Evolutionary conservation across 371 early-diverging fungal species (phyloP).

Genomic region (Saksenaea oblongispora): DNA sequence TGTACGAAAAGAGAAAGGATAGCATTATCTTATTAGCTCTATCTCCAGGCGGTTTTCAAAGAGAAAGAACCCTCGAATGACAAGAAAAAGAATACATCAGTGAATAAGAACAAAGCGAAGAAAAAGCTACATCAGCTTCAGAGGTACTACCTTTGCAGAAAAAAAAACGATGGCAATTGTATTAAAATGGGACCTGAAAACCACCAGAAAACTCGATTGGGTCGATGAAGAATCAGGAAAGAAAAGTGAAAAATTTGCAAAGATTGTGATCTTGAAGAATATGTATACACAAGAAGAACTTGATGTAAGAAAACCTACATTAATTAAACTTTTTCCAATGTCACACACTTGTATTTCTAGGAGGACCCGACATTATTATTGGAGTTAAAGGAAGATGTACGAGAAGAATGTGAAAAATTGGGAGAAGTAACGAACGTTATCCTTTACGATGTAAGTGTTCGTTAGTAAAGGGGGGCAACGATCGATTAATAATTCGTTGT

Average conservation of each 20-base stretch:
- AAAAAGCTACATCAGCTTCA: constrained; percentile 78
- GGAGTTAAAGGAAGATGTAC: constrained; percentile 92
- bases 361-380: constrained; percentile 84
- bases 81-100: constrained; percentile 34
- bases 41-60: constrained; percentile 69
- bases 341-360: constrained; percentile 28
- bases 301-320: constrained; percentile 53
- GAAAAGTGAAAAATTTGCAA: constrained; percentile 73
- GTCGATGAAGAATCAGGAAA: constrained; percentile 76
- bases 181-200: not conserved
- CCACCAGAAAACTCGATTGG: constrained; percentile 86
- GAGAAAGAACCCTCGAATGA: constrained; percentile 46
- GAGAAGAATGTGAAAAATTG: constrained; percentile 89
- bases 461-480: not conserved
- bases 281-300: constrained; percentile 92
- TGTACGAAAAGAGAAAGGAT: constrained; percentile 7
- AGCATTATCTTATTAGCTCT: not conserved
- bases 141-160: constrained; percentile 42
- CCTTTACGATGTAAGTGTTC: constrained; percentile 75
- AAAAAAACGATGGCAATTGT: not conserved
- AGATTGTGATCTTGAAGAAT: constrained; percentile 88
- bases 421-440: constrained; percentile 93
- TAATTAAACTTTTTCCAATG: not conserved
- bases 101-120: constrained; percentile 64
- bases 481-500: not conserved